A percentile compares a stretch with the other conserved stretches of the same genome.
Conservation (phyloP, 2,329 filamentous ascomycete species). For the Xylariaceae sp. region DNA sequence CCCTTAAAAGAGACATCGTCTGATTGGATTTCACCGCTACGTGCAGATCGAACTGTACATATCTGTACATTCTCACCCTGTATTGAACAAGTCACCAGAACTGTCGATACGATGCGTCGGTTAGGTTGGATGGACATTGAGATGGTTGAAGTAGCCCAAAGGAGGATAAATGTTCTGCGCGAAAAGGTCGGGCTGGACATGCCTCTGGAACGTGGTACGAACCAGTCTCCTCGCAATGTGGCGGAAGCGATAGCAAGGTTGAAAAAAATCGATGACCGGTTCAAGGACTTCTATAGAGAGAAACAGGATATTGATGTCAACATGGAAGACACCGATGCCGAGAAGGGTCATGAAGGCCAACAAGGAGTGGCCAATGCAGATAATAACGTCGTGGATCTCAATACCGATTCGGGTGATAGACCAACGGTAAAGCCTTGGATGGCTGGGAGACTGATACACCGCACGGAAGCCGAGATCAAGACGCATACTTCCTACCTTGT, state of each 20-base stretch:
- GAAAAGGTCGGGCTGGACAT: slow-evolving; percentile 77
- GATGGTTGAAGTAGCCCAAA: slow-evolving; percentile 88
- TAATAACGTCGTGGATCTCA: slow-evolving; percentile 34
- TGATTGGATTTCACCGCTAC: slow-evolving; percentile 66
- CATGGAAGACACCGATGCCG: slow-evolving; percentile 49
- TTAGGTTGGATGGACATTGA: slow-evolving; percentile 90
- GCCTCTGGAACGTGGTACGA: slow-evolving; percentile 72
- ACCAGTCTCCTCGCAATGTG: slow-evolving; percentile 74
- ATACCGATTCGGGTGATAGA: slow-evolving; percentile 32
- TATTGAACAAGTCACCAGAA: slow-evolving; percentile 92
- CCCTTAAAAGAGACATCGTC: slow-evolving; percentile 30
- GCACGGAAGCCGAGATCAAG: slow-evolving; percentile 87
- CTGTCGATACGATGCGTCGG: slow-evolving; percentile 78
- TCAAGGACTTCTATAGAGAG: slow-evolving; percentile 65
- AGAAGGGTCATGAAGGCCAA: slow-evolving; percentile 39
- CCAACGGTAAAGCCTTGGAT: slow-evolving; percentile 65
- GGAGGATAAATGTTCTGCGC: slow-evolving; percentile 79
- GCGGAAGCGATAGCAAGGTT: slow-evolving; percentile 79
- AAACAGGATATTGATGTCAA: slow-evolving; percentile 44
- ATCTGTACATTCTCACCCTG: slow-evolving; percentile 97
- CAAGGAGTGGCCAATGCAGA: slow-evolving; percentile 40
- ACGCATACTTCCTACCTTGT: slow-evolving; percentile 97
- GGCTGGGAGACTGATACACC: slow-evolving; percentile 78
- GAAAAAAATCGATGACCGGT: slow-evolving; percentile 73
- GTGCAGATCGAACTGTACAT: slow-evolving; percentile 73